A percentile compares a stretch with the other conserved stretches of the same genome.
These are phyloP conservation scores for Trypanosoma boissoni DNA, from an alignment of 208 protist genomes.

Conservation along the genomic window DNA sequence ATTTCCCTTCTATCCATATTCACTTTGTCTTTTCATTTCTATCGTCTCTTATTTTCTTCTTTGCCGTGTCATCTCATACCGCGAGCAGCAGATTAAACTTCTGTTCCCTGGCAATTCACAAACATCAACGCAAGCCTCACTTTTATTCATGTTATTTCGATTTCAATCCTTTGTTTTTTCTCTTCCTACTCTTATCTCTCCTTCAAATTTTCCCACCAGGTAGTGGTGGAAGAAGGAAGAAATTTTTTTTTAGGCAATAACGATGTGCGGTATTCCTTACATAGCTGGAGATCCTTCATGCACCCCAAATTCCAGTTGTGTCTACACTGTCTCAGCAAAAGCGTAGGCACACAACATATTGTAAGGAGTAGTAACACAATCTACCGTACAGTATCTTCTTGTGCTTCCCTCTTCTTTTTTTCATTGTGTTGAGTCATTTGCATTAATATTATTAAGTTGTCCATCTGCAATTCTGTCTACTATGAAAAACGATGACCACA, in stretches of 20 bases:
- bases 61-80: neutral
- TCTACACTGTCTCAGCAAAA: too few relatives aligned
- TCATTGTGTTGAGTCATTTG: neutral
- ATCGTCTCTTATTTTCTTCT: neutral
- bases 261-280: neutral
- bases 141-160: too few relatives aligned
- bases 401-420: neutral
- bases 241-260: neutral
- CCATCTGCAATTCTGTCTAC: neutral
- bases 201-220: neutral
- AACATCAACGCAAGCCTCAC: neutral
- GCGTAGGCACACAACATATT: too few relatives aligned
- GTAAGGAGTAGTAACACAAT: too few relatives aligned
- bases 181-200: neutral
- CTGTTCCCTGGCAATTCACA: neutral
- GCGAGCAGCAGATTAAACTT: neutral
- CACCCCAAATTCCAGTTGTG: too few relatives aligned
- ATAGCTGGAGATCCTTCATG: neutral
- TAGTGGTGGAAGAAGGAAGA: neutral
- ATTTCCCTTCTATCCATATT: neutral
- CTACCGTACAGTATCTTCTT: too few relatives aligned
- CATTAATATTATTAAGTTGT: neutral
- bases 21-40: slow-evolving; percentile 9
- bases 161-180: neutral
- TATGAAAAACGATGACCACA: neutral